Evolutionary conservation across 1,284 basidiomycete genomes (phyloP), one percentile per base, ranked within the genome.

Genomic region (Tausonia pullulans): DNA sequence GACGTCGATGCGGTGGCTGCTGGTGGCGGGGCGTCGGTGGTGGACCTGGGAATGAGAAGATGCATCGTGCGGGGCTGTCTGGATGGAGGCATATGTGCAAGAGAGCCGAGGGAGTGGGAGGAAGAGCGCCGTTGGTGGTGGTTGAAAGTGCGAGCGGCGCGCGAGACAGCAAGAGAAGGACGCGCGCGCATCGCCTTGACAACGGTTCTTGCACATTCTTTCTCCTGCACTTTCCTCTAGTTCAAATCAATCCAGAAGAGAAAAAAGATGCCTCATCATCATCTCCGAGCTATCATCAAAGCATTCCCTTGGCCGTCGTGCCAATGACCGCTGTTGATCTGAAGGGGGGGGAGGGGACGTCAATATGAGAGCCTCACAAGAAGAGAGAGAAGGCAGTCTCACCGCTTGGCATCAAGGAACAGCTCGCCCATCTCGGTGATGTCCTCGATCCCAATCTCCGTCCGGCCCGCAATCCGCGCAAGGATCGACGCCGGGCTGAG

Each of bases 401-500:
- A 74, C 67, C 75, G 69, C 71, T 93, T 94, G 6, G 94, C 92
- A 75, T 98, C 94, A 70, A 97, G 79, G 81, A 98, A 98, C 39
- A 98, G 80, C 74, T 92, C 89, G 67, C 87, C 87, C 85, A 93
- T 88, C 80, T 98, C 93, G 39, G 81, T 81, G 60, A 98, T 85
- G 73, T 98, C 95, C 67, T 94, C 87, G 9, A 86, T 77, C 64
- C 85, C 82, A 64, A 98, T 90, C 71, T 93, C 87, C 40, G 78
- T 81, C 66, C 90, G 84, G 3, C 93, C 92, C 0, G 82, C 81
- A 13, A 93, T 77, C 57, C 81, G 79, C 4, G 91, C 84, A 2
- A 97, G 81, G 70, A 98, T 96, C n/a, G 87, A 87, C 1, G 91
- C 90, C 0, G 95, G 95, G 0, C 90, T 88, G 65, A 98, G 81